Evolutionary conservation across 2,329 filamentous ascomycete species (phyloP).

Genomic region (Alternaria viburni): DNA sequence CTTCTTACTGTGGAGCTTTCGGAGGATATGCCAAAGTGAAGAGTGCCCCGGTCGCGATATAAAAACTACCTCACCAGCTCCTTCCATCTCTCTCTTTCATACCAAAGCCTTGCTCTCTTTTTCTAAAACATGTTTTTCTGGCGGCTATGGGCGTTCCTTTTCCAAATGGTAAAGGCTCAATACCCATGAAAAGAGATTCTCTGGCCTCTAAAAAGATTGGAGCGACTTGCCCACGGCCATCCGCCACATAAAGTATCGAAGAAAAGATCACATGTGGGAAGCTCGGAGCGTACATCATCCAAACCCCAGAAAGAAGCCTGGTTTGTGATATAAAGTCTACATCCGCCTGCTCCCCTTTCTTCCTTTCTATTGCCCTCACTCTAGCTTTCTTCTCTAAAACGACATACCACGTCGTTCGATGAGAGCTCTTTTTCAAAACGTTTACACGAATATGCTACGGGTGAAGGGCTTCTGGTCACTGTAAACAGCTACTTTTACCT

Average conservation of each 20-base stretch:
- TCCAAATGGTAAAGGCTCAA: too few relatives aligned
- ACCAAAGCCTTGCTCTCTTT: too few relatives aligned
- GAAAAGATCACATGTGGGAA: not conserved
- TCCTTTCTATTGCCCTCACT: not conserved
- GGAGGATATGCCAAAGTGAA: too few relatives aligned
- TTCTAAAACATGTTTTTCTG: too few relatives aligned
- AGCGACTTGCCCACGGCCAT: not conserved
- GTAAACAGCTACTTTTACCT: not conserved
- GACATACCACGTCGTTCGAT: too few relatives aligned
- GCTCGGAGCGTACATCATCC: not conserved
- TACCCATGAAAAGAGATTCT: not conserved
- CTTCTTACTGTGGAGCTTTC: too few relatives aligned
- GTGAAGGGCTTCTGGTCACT: not conserved
- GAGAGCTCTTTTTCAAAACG: too few relatives aligned
- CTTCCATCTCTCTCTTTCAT: too few relatives aligned
- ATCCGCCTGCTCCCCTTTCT: not conserved
- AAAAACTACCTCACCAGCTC: too few relatives aligned
- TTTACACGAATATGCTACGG: too few relatives aligned
- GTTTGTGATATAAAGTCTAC: not conserved
- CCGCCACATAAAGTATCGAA: not conserved
- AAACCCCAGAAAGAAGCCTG: not conserved
- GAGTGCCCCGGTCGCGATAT: too few relatives aligned
- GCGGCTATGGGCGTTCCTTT: too few relatives aligned
- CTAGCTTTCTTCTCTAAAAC: not conserved
- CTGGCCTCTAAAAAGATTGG: not conserved